phyloP scores from a whole-genome alignment of 2,329 filamentous ascomycete genomes.

The Aspergillus intermedius region DNA sequence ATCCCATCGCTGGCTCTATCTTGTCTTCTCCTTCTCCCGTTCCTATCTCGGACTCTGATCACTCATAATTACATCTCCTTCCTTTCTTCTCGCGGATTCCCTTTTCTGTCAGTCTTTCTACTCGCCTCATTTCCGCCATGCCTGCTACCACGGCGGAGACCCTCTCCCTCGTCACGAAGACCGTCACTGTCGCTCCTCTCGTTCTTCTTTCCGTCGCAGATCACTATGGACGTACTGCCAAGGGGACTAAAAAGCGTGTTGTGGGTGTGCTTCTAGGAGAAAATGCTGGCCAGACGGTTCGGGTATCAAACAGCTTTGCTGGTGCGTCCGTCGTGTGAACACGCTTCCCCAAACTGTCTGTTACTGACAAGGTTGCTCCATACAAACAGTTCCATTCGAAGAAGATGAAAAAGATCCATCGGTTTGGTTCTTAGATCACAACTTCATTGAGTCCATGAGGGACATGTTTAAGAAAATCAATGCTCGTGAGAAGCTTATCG shows the following conservation, averaged over 20 bases:
- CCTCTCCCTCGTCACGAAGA: constrained; percentile 86
- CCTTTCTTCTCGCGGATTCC: neutral
- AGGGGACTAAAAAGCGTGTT: constrained; percentile 80
- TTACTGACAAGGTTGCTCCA: constrained; percentile 14
- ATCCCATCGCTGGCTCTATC: neutral
- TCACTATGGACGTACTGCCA: constrained; percentile 92
- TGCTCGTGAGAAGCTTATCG: constrained; percentile 95
- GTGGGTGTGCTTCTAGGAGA: constrained; percentile 92
- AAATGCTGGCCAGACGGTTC: constrained; percentile 91
- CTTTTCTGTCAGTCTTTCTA: neutral
- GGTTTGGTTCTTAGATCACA: constrained; percentile 98
- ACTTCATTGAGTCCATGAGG: constrained; percentile 99
- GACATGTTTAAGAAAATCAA: constrained; percentile 99
- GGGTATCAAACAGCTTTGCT: constrained; percentile 98
- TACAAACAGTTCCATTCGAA: constrained; percentile 77
- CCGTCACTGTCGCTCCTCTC: constrained; percentile 93
- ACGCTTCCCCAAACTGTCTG: neutral
- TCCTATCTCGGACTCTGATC: neutral
- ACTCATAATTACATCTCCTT: neutral
- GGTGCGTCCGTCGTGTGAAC: constrained; percentile 53
- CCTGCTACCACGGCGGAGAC: constrained; percentile 95
- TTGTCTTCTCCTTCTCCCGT: neutral
- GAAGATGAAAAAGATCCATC: constrained; percentile 98
- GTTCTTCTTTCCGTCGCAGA: constrained; percentile 97
- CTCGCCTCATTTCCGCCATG: constrained; percentile 52